Conservation (phyloP, 73 alveolate species). For the Paramecium pentaurelia region DNA sequence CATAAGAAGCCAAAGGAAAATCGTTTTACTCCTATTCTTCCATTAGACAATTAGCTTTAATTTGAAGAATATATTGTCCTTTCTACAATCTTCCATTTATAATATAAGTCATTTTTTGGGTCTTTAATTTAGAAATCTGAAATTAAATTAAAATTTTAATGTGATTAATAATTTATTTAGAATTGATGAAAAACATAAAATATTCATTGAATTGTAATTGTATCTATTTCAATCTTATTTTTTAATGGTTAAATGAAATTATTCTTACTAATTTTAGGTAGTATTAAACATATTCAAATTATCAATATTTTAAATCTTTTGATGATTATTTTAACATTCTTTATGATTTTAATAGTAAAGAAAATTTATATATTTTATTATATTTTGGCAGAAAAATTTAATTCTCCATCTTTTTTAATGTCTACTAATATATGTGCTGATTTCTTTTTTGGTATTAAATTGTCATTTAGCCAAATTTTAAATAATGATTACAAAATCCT, state of each 20-base stretch:
- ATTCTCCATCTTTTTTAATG: constrained; percentile 4
- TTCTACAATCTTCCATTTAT: neutral
- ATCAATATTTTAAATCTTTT: neutral
- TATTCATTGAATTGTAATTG: too few species aligned
- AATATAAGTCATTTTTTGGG: neutral
- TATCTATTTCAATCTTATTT: neutral
- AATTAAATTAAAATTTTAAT: too few species aligned
- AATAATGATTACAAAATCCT: constrained; percentile 6
- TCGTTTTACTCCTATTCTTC: neutral
- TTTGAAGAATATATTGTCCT: constrained; percentile 25
- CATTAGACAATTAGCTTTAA: neutral
- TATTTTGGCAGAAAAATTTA: neutral
- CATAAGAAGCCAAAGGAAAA: neutral
- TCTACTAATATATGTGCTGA: neutral
- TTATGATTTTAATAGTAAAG: neutral
- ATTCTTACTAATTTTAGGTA: neutral
- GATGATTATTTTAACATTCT: constrained; percentile 28
- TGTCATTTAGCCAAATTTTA: neutral
- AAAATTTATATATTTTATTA: too few species aligned
- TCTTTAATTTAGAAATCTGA: too few species aligned
- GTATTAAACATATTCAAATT: neutral
- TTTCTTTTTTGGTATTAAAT: neutral
- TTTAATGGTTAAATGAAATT: neutral
- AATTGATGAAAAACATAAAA: too few species aligned
- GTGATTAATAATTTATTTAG: too few species aligned